Evolutionary conservation across 352 stramenopile species (phyloP).

Genomic region (Globisporangium nodosum): DNA sequence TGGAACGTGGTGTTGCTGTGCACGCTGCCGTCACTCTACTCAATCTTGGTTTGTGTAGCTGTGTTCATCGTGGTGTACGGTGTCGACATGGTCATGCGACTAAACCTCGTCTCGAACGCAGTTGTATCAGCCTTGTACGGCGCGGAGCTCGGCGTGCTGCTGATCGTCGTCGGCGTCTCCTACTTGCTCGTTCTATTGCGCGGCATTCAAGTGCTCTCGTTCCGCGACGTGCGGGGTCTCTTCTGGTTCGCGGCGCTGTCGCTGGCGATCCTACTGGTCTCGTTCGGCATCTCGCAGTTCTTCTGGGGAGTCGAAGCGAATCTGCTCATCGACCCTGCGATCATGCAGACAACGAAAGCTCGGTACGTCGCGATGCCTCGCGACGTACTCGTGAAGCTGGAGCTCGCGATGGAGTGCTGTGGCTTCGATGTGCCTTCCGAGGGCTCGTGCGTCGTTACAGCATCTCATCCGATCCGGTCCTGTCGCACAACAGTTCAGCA

Average conservation of each 20-base stretch:
- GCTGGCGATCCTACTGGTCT: slow-evolving; percentile 26
- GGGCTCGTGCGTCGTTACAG: slow-evolving; percentile 20
- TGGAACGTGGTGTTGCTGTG: slow-evolving; percentile 29
- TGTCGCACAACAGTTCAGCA: slow-evolving; percentile 17
- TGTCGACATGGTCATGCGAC: slow-evolving; percentile 33
- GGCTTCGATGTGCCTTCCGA: slow-evolving; percentile 29
- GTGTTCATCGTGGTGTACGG: slow-evolving; percentile 27
- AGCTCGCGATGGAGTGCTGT: slow-evolving; percentile 43
- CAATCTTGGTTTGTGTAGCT: slow-evolving; percentile 19
- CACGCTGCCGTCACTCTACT: slow-evolving; percentile 31
- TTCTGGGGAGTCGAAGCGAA: slow-evolving; percentile 24
- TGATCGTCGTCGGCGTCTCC: slow-evolving; percentile 10
- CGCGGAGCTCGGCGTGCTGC: slow-evolving; percentile 25
- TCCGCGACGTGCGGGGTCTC: slow-evolving; percentile 24
- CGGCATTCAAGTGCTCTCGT: slow-evolving; percentile 19
- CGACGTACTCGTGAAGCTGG: slow-evolving; percentile 21
- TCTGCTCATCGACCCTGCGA: slow-evolving; percentile 27
- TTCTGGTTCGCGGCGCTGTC: slow-evolving; percentile 27
- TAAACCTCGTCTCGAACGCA: slow-evolving; percentile 27
- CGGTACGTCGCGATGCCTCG: slow-evolving; percentile 25
- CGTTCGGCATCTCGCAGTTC: slow-evolving; percentile 22
- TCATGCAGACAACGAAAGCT: slow-evolving; percentile 24
- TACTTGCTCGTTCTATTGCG: slow-evolving; percentile 28
- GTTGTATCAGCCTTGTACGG: slow-evolving; percentile 33
- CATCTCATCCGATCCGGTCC: slow-evolving; percentile 14